Evolutionary conservation across 345 rosid species (phyloP).

Genomic region (Rhodamnia argentea): DNA sequence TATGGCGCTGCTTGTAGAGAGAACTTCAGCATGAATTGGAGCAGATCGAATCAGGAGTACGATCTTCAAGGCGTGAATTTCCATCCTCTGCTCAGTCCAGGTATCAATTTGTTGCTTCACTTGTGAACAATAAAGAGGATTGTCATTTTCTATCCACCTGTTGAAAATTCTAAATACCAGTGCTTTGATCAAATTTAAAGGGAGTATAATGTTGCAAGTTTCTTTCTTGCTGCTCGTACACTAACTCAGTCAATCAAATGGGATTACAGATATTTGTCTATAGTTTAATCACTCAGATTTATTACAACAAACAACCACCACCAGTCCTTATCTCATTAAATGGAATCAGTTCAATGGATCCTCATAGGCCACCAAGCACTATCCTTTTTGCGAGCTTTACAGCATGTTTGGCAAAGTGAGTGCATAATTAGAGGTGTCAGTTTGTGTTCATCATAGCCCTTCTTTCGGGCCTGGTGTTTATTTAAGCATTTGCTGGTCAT

Average conservation of each 20-base stretch:
- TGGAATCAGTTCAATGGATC: neutral
- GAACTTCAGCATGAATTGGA: constrained; percentile 87
- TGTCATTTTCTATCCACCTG: neutral
- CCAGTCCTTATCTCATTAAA: neutral
- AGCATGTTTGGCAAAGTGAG: neutral
- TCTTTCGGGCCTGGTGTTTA: neutral
- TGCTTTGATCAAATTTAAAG: neutral
- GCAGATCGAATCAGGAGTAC: constrained; percentile 67
- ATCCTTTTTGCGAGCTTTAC: neutral
- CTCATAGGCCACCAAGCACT: neutral
- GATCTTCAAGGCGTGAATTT: constrained; percentile 61
- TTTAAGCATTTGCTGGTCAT: neutral
- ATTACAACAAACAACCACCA: neutral
- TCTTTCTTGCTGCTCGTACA: neutral
- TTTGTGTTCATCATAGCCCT: neutral
- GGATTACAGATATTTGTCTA: neutral
- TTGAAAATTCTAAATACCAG: neutral
- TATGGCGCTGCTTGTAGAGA: constrained; percentile 26
- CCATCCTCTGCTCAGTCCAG: constrained; percentile 44
- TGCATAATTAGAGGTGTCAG: neutral
- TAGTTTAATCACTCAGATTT: neutral
- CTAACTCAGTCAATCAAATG: neutral
- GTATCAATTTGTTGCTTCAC: constrained; percentile 12
- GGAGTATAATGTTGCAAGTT: neutral
- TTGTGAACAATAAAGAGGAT: neutral